Evolutionary conservation across 305 asterid species (phyloP), one percentile per base, ranked within the genome.

Genomic region (Ilex paraguariensis): DNA sequence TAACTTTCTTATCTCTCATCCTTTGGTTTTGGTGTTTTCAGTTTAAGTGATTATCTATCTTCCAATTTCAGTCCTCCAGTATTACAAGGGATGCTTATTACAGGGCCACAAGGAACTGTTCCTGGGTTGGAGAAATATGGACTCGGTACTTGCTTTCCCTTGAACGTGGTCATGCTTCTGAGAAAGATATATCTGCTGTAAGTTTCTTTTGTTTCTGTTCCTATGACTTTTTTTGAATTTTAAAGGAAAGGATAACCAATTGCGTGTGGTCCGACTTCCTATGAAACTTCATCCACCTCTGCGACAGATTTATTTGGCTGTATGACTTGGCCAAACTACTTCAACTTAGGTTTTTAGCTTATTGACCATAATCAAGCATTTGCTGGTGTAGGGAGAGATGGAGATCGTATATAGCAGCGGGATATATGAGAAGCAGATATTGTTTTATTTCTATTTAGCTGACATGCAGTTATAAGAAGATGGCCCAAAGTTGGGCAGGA

Each of bases 101-200:
- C 72, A 80, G 96, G 81, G 97, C 99, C 66, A 80, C 96, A 66
- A 87, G 92, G 75, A 93, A 87, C 84, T 93, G 97, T 75, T 94
- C 95, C 53, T 90, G 97, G 96, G 74, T 88, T 60, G 96, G 95
- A 63, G 95, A 90, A 66, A 68, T 90, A 61, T 93, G 99, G 99
- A 90, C 82, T 76, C 82, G 80, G 61, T 87, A 86, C 77, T 75
- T 90, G 71, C 87, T 86, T 51, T 77, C 82, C 62, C 82, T 93
- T 67, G 97, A 93, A 72, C 96, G 99, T 21, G 54, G 84, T 69
- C 80, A 69, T 78, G 87, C 82, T 77, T 79, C 96, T 56, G 95
- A 86, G 76, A 87, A 81, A 53, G 98, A 90, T 70, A 61, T 85
- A 70, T 81, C 85, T 63, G 72, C 66, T 59, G 98, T 93, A 84